Base-by-base conservation (phyloP, 164 flowering plant species). In the Pachysandra terminalis region DNA sequence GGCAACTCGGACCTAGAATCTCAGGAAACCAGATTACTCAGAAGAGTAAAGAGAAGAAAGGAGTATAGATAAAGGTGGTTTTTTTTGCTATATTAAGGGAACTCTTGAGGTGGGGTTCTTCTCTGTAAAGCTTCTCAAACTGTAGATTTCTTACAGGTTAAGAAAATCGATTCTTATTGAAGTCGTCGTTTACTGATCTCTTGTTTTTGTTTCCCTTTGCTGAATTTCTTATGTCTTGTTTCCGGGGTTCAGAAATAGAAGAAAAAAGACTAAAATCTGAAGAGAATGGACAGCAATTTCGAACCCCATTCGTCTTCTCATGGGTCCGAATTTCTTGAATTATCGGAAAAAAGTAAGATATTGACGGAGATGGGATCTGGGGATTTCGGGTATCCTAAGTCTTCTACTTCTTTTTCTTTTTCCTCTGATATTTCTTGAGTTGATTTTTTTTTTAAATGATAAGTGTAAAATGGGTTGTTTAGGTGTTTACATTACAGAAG, bases 401-500 rank as follows among this genome's bases (percentile, higher is more conserved):
- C 64, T n/a, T 60, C 35, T 35, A 67, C 40, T 63, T 66, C 57
- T 26, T 1, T 49, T 0, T 57, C 13, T 64, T 57, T 56, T 56
- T 15, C 21, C 7, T n/a, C 6, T 32, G 37, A 0, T 49, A 1
- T 12, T 3, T 37, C 23, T 17, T 5, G 15, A 13, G 19, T 7
- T 28, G 13, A 16, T 67, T 26, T 32, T 56, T 23, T 22, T 53
- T n/a, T 24, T 21, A 25, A 19, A 9, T 66, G 61, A 28, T 22
- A 5, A 14, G 59, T 2, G 23, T 63, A 16, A 22, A 48, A 5
- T 69, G 61, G 57, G 56, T 17, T 61, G 56, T 66, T 70, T 56
- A 93, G 98, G 73, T 93, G 98, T 69, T 48, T 72, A 0, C 98
- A 93, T 82, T 93, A 93, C 65, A 77, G 81, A 65, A 83, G 98